These are phyloP conservation scores for Daldinia childiae DNA, from an alignment of 495 filamentous ascomycete species.

Conservation along the genomic window DNA sequence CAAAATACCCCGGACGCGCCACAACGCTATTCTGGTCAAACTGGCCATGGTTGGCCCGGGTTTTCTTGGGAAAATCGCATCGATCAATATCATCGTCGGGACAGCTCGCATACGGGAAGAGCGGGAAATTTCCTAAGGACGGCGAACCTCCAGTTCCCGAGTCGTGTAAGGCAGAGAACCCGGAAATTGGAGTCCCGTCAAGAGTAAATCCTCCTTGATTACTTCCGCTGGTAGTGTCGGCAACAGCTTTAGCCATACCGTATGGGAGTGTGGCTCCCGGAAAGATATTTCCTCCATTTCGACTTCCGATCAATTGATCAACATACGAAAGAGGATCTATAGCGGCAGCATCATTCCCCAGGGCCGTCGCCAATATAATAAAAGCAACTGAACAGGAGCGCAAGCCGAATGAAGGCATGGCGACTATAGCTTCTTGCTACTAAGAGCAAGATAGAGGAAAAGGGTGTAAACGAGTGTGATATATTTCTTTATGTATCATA, in stretches of 20 bases:
- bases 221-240: slow-evolving; percentile 69
- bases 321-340: slow-evolving; percentile 55
- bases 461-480: slow-evolving; percentile 24
- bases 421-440: slow-evolving; percentile 18
- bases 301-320: slow-evolving; percentile 68
- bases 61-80: slow-evolving; percentile 68
- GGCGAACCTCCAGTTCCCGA: slow-evolving; percentile 75
- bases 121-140: slow-evolving; percentile 77
- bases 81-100: slow-evolving; percentile 69
- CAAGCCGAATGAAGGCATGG: slow-evolving; percentile 35
- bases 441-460: slow-evolving; percentile 17
- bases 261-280: slow-evolving; percentile 78
- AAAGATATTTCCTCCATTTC: slow-evolving; percentile 77
- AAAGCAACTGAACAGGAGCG: slow-evolving; percentile 26
- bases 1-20: slow-evolving; percentile 74
- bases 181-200: slow-evolving; percentile 68
- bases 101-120: slow-evolving; percentile 74
- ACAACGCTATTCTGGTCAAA: slow-evolving; percentile 62
- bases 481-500: slow-evolving; percentile 16
- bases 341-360: slow-evolving; percentile 32
- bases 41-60: slow-evolving; percentile 43
- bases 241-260: slow-evolving; percentile 80
- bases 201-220: slow-evolving; percentile 79
- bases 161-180: slow-evolving; percentile 76
- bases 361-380: slow-evolving; percentile 21